Conservation (phyloP, 2,329 filamentous ascomycete genomes). For the Trichothecium sympodiale region DNA sequence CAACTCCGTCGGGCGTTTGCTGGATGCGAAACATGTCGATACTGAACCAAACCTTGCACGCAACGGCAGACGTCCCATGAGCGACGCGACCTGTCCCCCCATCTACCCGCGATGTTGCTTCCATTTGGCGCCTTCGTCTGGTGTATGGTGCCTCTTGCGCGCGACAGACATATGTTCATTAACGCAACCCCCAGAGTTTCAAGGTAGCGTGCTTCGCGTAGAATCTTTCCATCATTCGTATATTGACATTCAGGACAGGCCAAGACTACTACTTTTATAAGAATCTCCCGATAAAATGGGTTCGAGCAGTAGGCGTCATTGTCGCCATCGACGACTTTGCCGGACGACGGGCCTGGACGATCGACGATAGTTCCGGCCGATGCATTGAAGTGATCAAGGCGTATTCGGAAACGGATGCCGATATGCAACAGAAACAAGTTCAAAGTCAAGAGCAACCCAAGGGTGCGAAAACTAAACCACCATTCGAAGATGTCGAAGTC, state of each 20-base stretch:
- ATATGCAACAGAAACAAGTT: constrained; percentile 1
- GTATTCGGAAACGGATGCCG: constrained; percentile 2
- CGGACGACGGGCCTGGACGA: constrained; percentile 36
- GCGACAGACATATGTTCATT: constrained; percentile 38
- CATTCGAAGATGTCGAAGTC: constrained; percentile 29
- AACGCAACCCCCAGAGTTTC: constrained; percentile 34
- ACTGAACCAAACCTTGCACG: no score
- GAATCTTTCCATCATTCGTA: neutral
- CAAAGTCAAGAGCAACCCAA: neutral
- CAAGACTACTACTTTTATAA: constrained; percentile 50
- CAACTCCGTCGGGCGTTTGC: no score
- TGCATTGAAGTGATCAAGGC: constrained; percentile 36
- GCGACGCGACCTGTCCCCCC: constrained; percentile 19
- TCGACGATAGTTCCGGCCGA: constrained; percentile 55
- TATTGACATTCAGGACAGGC: constrained; percentile 14
- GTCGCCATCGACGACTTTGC: constrained; percentile 47
- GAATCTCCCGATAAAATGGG: constrained; percentile 70
- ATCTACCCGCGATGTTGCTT: constrained; percentile 55
- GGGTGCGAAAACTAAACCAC: neutral
- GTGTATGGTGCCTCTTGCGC: constrained; percentile 46
- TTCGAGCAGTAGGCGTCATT: constrained; percentile 59
- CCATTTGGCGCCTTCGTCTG: constrained; percentile 48
- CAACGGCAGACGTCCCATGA: constrained; percentile 28
- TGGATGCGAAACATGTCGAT: no score
- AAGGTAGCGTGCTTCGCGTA: constrained; percentile 27